These are phyloP conservation scores for Hypoxylon sp. DNA, from an alignment of 2,329 filamentous ascomycete genomes.

Conservation along the genomic window DNA sequence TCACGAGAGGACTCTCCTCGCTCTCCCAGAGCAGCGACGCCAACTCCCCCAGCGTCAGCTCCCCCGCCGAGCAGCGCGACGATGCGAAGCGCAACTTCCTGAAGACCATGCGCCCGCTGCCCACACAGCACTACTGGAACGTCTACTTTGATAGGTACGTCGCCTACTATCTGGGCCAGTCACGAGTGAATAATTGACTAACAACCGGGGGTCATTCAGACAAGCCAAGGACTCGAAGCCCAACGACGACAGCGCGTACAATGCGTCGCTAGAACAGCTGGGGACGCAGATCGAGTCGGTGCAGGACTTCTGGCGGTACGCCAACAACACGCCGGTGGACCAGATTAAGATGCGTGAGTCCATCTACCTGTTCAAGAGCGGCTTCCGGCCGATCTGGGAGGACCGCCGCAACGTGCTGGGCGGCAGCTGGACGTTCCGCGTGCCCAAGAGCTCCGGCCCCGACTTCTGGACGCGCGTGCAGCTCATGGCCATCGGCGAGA, in stretches of 20 bases:
- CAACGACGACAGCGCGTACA: constrained; percentile 58
- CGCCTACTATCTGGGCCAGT: background rate
- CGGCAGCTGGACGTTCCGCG: constrained; percentile 92
- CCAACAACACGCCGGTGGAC: constrained; percentile 83
- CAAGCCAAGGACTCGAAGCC: constrained; percentile 59
- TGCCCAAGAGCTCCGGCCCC: constrained; percentile 78
- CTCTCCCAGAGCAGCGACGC: constrained; percentile 70
- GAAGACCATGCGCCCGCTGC: constrained; percentile 76
- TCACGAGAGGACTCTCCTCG: constrained; percentile 72
- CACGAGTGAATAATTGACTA: background rate
- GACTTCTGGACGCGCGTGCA: constrained; percentile 86
- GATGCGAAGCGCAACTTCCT: constrained; percentile 87
- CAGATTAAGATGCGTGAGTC: constrained; percentile 82
- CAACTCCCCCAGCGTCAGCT: constrained; percentile 70
- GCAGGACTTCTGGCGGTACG: constrained; percentile 86
- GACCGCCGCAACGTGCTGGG: constrained; percentile 88
- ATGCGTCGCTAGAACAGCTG: constrained; percentile 70
- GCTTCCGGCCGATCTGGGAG: constrained; percentile 83
- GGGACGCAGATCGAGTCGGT: constrained; percentile 78
- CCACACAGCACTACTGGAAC: constrained; percentile 84
- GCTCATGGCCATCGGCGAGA: constrained; percentile 85
- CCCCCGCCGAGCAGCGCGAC: constrained; percentile 79
- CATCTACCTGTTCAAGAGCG: constrained; percentile 82
- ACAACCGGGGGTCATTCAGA: constrained; percentile 44
- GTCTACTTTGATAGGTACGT: constrained; percentile 73